Base-by-base conservation (phyloP, 257 asterid species). In the Solanum paucissectum region DNA sequence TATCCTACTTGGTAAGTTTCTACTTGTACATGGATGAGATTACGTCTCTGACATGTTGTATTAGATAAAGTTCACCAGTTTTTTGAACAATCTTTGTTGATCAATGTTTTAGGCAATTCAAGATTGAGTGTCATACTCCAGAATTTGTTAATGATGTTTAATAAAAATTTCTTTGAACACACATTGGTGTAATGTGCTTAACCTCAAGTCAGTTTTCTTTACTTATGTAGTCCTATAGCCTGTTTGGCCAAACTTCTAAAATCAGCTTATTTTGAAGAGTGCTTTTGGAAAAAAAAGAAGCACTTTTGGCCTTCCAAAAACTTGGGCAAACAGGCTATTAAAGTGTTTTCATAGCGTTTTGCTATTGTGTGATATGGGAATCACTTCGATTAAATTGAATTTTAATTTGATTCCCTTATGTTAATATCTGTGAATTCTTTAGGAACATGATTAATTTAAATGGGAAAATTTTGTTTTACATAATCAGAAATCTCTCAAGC, bases 1-100 rank as follows among this genome's bases (percentile, higher is more conserved):
- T 97, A 96, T 94, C 99, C 99, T 74, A 94, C 98, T 46, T 97
- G 99, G 99, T 97, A 90, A 90, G 94, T 90, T 91, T 83, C 25
- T 33, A 52, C 49, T 14, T 68, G 76, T 58, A 55, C 42, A 79
- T 32, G 42, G 29, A 37, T 36, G 62, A 86, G 16, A 21, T 46
- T 42, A 27, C 16, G 21, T 25, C 9, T 81, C 68, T 46, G 10
- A 81, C 14, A 81, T 81, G 6, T 49, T 29, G 68, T 81, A 81
- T 81, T 11, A 9, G 85, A 38, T 76, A 38, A 23, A 81, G 29
- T 46, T 81, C 69, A 46, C 68, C 85, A 29, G 38, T 44, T 79
- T 44, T 16, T 27, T n/a, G 25, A 29, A 16, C 37, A 3, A 33
- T 79, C 64, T 42, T 25, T 42, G 84, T 25, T 42, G 37, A 79